These are phyloP conservation scores for Magnolia kwangsiensis DNA, from an alignment of 164 flowering plant genomes.

Conservation along the genomic window DNA sequence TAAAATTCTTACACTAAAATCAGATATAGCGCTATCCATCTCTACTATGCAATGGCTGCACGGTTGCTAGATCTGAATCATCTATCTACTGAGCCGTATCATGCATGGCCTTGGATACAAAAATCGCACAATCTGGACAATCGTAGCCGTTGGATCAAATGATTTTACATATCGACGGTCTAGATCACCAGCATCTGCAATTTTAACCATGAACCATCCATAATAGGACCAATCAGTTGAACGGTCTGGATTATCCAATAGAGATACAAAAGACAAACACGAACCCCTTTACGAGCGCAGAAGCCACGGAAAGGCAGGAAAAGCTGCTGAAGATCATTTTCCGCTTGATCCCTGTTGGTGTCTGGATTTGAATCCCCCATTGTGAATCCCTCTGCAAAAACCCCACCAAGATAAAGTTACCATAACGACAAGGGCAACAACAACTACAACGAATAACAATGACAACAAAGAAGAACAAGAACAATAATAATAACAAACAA, in stretches of 20 bases:
- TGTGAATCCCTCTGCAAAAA: slow-evolving; percentile 8
- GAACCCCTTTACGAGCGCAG: slow-evolving; percentile 30
- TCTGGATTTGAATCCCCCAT: slow-evolving; percentile 6
- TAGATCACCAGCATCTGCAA: not conserved
- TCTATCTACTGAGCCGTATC: not conserved
- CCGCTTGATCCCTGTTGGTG: slow-evolving; percentile 3
- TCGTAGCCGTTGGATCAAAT: too few relatives aligned
- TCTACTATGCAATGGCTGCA: not conserved
- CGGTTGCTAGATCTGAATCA: not conserved
- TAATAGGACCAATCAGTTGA: too few relatives aligned
- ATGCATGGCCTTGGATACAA: not conserved
- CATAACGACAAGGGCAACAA: not conserved
- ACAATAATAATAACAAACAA: too few relatives aligned
- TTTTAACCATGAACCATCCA: not conserved
- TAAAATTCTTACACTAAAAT: too few relatives aligned
- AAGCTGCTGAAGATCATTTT: slow-evolving; percentile 19
- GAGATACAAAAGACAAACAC: not conserved
- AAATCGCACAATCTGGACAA: too few relatives aligned
- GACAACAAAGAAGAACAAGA: too few relatives aligned
- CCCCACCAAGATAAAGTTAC: not conserved
- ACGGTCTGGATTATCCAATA: too few relatives aligned
- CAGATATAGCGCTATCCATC: not conserved
- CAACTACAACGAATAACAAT: too few relatives aligned
- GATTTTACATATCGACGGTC: too few relatives aligned
- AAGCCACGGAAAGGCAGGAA: slow-evolving; percentile 28